Conservation (phyloP, 306 rosid species). For the Prunus padus region DNA sequence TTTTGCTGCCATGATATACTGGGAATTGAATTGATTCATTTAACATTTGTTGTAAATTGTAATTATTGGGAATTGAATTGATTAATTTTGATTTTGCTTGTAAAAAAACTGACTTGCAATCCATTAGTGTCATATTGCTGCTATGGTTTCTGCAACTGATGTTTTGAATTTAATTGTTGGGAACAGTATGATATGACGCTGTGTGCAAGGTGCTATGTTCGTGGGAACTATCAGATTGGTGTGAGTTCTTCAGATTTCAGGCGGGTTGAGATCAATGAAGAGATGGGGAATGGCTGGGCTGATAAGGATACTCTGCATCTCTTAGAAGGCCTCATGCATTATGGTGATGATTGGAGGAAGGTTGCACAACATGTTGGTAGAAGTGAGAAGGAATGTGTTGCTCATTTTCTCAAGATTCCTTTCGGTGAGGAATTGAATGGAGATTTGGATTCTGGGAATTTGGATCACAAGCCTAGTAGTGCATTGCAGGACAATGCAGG, state of each 20-base stretch:
- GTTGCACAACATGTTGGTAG: conserved; percentile 84
- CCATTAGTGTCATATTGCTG: neutral
- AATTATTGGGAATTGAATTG: neutral
- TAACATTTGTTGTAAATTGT: neutral
- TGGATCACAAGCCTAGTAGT: conserved; percentile 31
- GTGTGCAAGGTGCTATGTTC: conserved; percentile 96
- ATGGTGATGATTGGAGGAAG: conserved; percentile 89
- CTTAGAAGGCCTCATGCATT: conserved; percentile 71
- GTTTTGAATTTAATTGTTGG: neutral
- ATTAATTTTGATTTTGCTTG: neutral
- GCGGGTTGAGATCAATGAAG: conserved; percentile 89
- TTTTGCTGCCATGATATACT: neutral
- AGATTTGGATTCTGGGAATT: conserved; percentile 35
- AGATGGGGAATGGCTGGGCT: conserved; percentile 62
- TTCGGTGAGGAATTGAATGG: conserved; percentile 63
- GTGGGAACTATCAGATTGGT: conserved; percentile 84
- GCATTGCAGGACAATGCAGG: conserved; percentile 24
- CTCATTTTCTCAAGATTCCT: conserved; percentile 81
- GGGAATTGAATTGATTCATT: neutral
- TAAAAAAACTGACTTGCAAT: neutral
- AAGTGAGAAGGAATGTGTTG: conserved; percentile 87
- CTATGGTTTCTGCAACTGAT: neutral
- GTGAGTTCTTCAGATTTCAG: conserved; percentile 77
- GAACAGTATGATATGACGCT: conserved; percentile 75
- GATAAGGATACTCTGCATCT: conserved; percentile 84